A percentile compares a stretch with the other conserved stretches of the same genome.
These are phyloP conservation scores for Lactarius pseudohatsudake DNA, from an alignment of 768 basidiomycete genomes.

Conservation along the genomic window DNA sequence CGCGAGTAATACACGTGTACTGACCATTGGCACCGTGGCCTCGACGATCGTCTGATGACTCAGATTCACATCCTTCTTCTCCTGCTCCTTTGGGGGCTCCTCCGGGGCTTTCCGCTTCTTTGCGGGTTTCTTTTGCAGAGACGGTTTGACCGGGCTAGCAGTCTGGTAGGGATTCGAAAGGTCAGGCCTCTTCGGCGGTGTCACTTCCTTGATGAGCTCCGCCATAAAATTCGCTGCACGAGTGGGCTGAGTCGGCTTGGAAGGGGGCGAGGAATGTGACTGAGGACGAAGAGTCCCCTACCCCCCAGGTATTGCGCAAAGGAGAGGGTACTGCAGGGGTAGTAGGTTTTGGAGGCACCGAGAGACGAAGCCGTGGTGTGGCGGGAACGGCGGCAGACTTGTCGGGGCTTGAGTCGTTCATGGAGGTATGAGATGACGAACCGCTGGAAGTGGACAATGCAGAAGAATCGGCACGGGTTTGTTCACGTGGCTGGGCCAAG, in stretches of 20 bases:
- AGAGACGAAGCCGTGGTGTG: conserved; percentile 32
- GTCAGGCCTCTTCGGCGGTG: conserved; percentile 60
- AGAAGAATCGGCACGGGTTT: conserved; percentile 15
- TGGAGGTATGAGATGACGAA: conserved; percentile 23
- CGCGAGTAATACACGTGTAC: conserved; percentile 34
- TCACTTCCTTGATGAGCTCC: conserved; percentile 68
- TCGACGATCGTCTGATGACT: conserved; percentile 73
- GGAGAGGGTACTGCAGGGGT: conserved; percentile 71
- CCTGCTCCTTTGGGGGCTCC: conserved; percentile 22
- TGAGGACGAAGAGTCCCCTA: conserved; percentile 39
- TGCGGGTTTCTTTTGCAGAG: conserved; percentile 30
- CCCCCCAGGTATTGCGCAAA: conserved; percentile 69
- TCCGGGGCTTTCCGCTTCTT: conserved; percentile 35
- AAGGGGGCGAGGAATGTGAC: conserved; percentile 31
- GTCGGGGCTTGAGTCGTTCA: conserved; percentile 24
- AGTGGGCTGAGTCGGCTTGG: conserved; percentile 47
- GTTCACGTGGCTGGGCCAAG: conserved; percentile 24
- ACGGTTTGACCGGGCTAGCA: conserved; percentile 61
- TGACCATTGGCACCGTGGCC: conserved; percentile 62
- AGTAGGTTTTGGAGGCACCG: conserved; percentile 48
- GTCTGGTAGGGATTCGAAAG: conserved; percentile 78
- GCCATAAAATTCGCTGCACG: conserved; percentile 69
- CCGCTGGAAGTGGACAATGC: conserved; percentile 17
- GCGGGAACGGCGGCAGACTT: conserved; percentile 24
- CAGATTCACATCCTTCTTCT: conserved; percentile 33